Evolutionary conservation across 176 grass and related monocot species (phyloP).

Genomic region (Lolium multiflorum): DNA sequence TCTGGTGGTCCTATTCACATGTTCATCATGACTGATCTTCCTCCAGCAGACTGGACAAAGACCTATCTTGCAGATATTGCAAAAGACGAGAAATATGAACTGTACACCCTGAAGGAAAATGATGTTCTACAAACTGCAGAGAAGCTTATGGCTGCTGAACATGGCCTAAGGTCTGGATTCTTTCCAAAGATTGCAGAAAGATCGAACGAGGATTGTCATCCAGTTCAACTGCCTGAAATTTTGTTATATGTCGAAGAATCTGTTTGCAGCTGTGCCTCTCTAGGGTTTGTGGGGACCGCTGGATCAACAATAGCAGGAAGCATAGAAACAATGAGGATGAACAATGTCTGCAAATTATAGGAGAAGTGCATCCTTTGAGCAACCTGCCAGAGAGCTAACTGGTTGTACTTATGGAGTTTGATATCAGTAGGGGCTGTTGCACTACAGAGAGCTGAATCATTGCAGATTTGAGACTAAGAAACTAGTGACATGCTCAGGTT

Average conservation of each 20-base stretch:
- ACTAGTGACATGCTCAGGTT: neutral
- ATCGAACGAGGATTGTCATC: slow-evolving; percentile 49
- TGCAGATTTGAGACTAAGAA: slow-evolving; percentile 14
- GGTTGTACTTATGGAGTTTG: neutral
- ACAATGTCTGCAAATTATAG: slow-evolving; percentile 76
- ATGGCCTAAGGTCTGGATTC: slow-evolving; percentile 77
- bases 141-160: slow-evolving; percentile 80
- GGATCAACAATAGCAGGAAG: slow-evolving; percentile 93
- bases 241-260: slow-evolving; percentile 83
- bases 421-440: slow-evolving; percentile 8
- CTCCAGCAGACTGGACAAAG: slow-evolving; percentile 67
- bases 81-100: slow-evolving; percentile 67
- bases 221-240: slow-evolving; percentile 74
- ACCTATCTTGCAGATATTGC: slow-evolving; percentile 77
- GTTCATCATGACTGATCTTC: slow-evolving; percentile 99
- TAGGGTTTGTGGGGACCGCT: slow-evolving; percentile 91
- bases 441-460: slow-evolving; percentile 19
- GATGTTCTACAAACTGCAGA: slow-evolving; percentile 68
- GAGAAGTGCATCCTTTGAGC: neutral
- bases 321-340: slow-evolving; percentile 81
- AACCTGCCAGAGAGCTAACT: slow-evolving; percentile 32
- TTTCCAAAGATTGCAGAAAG: slow-evolving; percentile 55
- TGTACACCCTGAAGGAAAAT: slow-evolving; percentile 68
- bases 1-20: slow-evolving; percentile 55
- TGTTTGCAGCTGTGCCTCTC: slow-evolving; percentile 89